Evolutionary conservation across 2,329 filamentous ascomycete genomes (phyloP).

Genomic region (Cadophora malorum): DNA sequence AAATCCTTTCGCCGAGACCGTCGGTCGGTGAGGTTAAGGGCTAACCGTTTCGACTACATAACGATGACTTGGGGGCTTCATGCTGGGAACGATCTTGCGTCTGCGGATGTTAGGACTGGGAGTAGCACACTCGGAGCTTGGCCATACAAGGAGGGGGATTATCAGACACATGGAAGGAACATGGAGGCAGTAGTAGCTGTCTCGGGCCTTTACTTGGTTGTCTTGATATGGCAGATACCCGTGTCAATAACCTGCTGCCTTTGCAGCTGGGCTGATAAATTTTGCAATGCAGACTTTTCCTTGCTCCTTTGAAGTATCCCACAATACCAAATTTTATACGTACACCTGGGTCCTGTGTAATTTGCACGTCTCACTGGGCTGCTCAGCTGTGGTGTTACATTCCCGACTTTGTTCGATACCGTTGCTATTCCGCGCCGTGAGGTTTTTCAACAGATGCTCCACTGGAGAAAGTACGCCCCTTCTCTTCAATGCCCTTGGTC

Average conservation of each 20-base stretch:
- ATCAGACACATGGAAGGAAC: too few species aligned
- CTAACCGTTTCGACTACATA: conserved; percentile 48
- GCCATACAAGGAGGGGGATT: not conserved
- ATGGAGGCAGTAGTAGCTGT: not conserved
- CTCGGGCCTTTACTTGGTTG: not conserved
- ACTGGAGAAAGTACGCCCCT: too few species aligned
- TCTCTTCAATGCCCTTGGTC: too few species aligned
- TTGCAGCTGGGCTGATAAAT: not conserved
- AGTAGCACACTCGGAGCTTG: not conserved
- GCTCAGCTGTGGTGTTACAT: too few species aligned
- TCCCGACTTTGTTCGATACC: too few species aligned
- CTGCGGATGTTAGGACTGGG: not conserved
- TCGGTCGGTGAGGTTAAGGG: conserved; percentile 89
- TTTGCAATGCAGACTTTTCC: not conserved
- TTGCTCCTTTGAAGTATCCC: not conserved
- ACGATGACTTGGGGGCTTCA: conserved; percentile 1
- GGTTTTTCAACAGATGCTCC: too few species aligned
- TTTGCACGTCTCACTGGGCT: too few species aligned
- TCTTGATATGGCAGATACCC: not conserved
- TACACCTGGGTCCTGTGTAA: too few species aligned
- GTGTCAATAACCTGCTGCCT: not conserved
- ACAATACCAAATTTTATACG: too few species aligned
- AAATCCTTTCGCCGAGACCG: conserved; percentile 87
- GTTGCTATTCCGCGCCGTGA: too few species aligned
- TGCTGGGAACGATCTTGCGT: not conserved